These are phyloP conservation scores for Globisporangium orthogonon DNA, from an alignment of 352 stramenopile genomes.

Conservation along the genomic window DNA sequence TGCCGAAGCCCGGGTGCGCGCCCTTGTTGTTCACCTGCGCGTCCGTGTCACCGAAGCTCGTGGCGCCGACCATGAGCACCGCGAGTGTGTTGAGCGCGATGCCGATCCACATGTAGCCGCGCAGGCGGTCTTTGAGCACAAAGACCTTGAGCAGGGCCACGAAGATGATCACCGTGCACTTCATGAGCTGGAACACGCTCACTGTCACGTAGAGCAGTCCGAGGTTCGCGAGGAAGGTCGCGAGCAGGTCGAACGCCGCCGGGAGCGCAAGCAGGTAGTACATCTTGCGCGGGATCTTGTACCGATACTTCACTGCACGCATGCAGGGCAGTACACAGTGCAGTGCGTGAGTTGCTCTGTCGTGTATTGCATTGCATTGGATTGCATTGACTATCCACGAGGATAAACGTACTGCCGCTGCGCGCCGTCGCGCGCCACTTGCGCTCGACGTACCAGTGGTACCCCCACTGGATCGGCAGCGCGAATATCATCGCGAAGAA, in stretches of 20 bases:
- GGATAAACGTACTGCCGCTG: constrained; percentile 47
- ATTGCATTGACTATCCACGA: no score
- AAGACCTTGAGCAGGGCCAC: constrained; percentile 96
- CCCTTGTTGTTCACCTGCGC: constrained; percentile 59
- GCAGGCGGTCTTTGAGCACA: constrained; percentile 86
- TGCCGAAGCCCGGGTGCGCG: constrained; percentile 82
- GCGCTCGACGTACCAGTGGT: constrained; percentile 72
- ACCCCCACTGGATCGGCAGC: constrained; percentile 89
- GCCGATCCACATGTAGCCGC: constrained; percentile 95
- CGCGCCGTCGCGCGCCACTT: constrained; percentile 51
- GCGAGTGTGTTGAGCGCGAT: constrained; percentile 93
- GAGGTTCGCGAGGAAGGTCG: constrained; percentile 93
- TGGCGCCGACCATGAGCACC: constrained; percentile 91
- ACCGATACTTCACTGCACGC: constrained; percentile 55
- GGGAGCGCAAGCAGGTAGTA: constrained; percentile 93
- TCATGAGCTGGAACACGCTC: constrained; percentile 87
- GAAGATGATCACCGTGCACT: constrained; percentile 94
- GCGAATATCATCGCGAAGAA: constrained; percentile 95
- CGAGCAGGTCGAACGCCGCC: constrained; percentile 90
- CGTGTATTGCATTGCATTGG: no score
- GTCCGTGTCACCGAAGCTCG: constrained; percentile 84
- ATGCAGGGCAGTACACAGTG: not conserved
- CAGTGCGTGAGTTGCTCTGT: not conserved
- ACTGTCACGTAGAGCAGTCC: constrained; percentile 90
- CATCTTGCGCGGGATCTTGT: constrained; percentile 86